Percentiles rank a stretch among this genome's conserved stretches.
Evolutionary conservation across 2,329 filamentous ascomycete genomes (phyloP).

Genomic region (Zasmidium cellare): DNA sequence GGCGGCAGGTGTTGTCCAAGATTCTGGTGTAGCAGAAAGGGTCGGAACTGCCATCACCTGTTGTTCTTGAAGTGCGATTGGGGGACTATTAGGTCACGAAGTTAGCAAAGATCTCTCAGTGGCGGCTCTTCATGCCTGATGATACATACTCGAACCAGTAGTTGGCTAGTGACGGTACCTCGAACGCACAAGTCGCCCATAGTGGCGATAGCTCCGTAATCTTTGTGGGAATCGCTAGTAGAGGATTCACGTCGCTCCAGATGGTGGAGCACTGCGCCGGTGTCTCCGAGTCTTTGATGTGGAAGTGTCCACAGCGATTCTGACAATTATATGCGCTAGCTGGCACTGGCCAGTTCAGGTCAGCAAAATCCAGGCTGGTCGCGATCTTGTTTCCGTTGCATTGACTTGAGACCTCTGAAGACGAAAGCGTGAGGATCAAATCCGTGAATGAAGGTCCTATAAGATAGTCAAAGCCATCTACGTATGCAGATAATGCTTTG

Average conservation of each 20-base stretch:
- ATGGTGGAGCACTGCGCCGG: constrained; percentile 20
- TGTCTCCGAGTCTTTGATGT: not conserved
- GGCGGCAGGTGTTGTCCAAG: constrained; percentile 6
- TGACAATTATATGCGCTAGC: constrained; percentile 28
- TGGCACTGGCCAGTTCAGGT: constrained; percentile 28
- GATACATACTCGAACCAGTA: too few relatives aligned
- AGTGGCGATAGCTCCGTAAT: constrained; percentile 15
- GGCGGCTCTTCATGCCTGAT: too few relatives aligned
- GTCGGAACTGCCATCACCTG: constrained; percentile 5
- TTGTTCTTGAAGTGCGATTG: constrained; percentile 17
- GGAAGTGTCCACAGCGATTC: constrained; percentile 5
- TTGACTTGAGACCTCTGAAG: constrained; percentile 20
- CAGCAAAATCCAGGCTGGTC: constrained; percentile 23
- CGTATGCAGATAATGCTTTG: constrained; percentile 21
- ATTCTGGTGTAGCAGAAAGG: not conserved
- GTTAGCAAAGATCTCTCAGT: too few relatives aligned
- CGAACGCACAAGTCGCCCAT: constrained; percentile 18
- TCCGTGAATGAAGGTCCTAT: constrained; percentile 25
- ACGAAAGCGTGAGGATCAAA: constrained; percentile 19
- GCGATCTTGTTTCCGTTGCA: constrained; percentile 15
- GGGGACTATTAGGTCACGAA: too few relatives aligned
- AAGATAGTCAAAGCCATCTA: constrained; percentile 12
- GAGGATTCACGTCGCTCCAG: constrained; percentile 25
- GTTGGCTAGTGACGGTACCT: constrained; percentile 13
- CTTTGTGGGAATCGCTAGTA: constrained; percentile 22